A percentile compares a stretch with the other conserved stretches of the same genome.
Evolutionary conservation across 1,139 yeast genomes (phyloP).

Genomic region (Candida tunisiensis): DNA sequence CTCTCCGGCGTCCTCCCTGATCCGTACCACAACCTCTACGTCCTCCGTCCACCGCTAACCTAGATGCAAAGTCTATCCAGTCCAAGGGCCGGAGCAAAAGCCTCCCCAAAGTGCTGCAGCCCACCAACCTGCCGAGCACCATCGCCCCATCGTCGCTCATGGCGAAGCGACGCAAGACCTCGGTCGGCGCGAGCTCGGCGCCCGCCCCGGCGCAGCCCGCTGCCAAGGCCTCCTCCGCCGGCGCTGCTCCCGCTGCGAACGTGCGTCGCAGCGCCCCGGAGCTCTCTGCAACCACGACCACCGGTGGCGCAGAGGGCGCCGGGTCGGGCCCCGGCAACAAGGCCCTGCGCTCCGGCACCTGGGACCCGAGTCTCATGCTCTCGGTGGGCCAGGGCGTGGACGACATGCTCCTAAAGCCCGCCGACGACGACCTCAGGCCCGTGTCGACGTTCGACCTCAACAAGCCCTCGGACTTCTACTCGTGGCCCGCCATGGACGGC

Average conservation of each 20-base stretch:
- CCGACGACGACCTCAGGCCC: too few species aligned
- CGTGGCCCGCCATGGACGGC: too few species aligned
- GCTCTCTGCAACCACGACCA: background rate
- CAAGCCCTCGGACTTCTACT: too few species aligned
- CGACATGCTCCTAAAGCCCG: too few species aligned
- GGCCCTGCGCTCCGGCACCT: background rate
- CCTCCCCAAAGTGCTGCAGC: constrained; percentile 1
- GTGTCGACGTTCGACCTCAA: too few species aligned
- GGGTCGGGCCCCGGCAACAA: background rate
- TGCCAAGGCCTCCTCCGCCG: constrained; percentile 2
- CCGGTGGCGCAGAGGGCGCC: background rate
- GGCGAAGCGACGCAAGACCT: constrained; percentile 6
- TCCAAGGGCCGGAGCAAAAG: constrained; percentile 7
- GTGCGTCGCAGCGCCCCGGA: background rate
- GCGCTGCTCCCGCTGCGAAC: background rate
- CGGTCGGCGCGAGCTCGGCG: too few species aligned
- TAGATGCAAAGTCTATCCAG: too few species aligned
- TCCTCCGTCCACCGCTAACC: too few species aligned
- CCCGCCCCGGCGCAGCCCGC: too few species aligned
- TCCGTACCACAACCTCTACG: too few species aligned
- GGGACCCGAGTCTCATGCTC: background rate
- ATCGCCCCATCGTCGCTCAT: constrained; percentile 10
- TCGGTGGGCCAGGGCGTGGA: too few species aligned
- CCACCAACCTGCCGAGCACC: constrained; percentile 6
- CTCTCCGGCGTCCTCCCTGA: too few species aligned